phyloP scores from a whole-genome alignment of 179 eudicot species.

The Silene noctiflora region DNA sequence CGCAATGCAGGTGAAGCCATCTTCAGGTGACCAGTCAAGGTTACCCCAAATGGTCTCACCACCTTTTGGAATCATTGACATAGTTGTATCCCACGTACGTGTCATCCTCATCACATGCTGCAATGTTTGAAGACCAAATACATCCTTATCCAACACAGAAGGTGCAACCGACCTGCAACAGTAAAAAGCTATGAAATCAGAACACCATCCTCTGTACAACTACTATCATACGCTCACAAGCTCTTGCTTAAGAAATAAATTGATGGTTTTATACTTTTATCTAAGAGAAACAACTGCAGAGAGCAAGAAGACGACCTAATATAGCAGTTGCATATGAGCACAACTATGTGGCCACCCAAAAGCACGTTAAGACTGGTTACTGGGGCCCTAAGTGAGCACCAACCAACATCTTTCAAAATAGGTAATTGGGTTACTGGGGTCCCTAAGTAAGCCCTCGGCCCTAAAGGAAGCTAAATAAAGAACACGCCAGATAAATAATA shows the following conservation, averaged over 20 bases:
- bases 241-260: neutral
- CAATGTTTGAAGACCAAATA: slow-evolving; percentile 79
- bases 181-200: slow-evolving; percentile 3
- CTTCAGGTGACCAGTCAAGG: slow-evolving; percentile 99
- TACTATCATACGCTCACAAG: neutral
- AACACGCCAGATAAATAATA: neutral
- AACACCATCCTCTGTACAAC: neutral
- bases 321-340: neutral
- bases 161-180: slow-evolving; percentile 77
- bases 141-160: slow-evolving; percentile 69
- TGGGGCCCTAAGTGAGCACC: neutral
- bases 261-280: neutral
- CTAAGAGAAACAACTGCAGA: neutral
- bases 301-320: neutral
- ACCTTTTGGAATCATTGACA: slow-evolving; percentile 98
- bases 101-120: slow-evolving; percentile 91
- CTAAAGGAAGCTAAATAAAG: neutral
- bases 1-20: slow-evolving; percentile 49
- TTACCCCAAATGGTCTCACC: slow-evolving; percentile 97
- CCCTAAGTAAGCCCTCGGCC: neutral
- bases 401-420: neutral
- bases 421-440: neutral
- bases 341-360: neutral
- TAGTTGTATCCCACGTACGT: slow-evolving; percentile 97
- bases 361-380: neutral